These are phyloP conservation scores for Astrocystis sublimbata DNA, from an alignment of 495 filamentous ascomycete species.

Conservation along the genomic window DNA sequence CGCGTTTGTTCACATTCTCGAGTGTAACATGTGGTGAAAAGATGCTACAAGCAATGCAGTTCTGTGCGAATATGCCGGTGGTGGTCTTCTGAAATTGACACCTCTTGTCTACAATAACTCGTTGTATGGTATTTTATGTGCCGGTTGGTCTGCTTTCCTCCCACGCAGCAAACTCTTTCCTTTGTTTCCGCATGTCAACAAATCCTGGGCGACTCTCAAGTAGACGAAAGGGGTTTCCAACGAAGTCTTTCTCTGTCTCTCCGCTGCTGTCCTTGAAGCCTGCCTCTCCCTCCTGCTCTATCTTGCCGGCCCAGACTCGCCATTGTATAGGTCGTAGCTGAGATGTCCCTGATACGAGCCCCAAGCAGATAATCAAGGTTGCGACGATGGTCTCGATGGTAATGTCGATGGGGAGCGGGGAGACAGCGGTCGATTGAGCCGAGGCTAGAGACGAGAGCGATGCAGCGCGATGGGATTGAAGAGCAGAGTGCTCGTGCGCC, in stretches of 20 bases:
- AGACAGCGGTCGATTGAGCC: slow-evolving; percentile 22
- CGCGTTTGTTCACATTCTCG: no score
- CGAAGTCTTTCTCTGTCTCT: slow-evolving; percentile 48
- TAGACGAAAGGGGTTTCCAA: slow-evolving; percentile 52
- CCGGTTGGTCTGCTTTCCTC: slow-evolving; percentile 40
- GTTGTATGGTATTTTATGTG: background rate
- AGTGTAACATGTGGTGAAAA: background rate
- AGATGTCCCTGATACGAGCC: slow-evolving; percentile 68
- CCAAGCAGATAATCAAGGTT: slow-evolving; percentile 65
- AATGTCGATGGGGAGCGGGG: slow-evolving; percentile 72
- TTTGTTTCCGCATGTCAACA: slow-evolving; percentile 63
- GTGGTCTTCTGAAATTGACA: background rate
- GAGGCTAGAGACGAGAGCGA: slow-evolving; percentile 50
- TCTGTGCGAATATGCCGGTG: background rate
- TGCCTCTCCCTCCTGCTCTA: slow-evolving; percentile 71
- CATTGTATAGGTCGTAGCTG: slow-evolving; percentile 75
- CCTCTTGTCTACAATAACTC: background rate
- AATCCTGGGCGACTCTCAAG: slow-evolving; percentile 51
- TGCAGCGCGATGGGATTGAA: slow-evolving; percentile 59
- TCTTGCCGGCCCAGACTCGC: slow-evolving; percentile 80
- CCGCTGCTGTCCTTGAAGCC: slow-evolving; percentile 73
- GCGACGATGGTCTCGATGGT: slow-evolving; percentile 74
- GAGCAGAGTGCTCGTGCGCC: slow-evolving; percentile 76
- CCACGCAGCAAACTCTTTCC: slow-evolving; percentile 77
- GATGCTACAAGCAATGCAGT: background rate